A percentile compares a stretch with the other conserved stretches of the same genome.
Conservation (phyloP, 371 early-diverging fungal genomes). For the Capniomyces stellatus region DNA sequence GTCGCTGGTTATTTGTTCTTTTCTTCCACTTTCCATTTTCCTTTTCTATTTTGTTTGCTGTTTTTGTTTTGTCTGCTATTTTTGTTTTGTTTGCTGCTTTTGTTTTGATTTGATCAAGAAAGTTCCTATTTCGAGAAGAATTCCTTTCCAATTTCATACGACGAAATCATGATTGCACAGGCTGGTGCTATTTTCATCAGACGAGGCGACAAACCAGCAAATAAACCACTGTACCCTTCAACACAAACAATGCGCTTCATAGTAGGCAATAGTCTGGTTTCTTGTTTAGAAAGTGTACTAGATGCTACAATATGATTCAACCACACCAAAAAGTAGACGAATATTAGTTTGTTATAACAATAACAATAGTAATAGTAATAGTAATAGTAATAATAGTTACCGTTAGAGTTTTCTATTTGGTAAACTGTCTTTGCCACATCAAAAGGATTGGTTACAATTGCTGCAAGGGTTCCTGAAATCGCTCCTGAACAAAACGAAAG, state of each 20-base stretch:
- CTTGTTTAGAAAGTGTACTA: background rate
- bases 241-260: slow-evolving; percentile 36
- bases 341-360: background rate
- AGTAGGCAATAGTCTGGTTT: slow-evolving; percentile 3
- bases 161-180: slow-evolving; percentile 90
- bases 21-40: too few species aligned
- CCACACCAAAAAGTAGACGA: too few species aligned
- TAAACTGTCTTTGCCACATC: slow-evolving; percentile 86
- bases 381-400: background rate
- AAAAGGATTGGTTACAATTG: slow-evolving; percentile 80
- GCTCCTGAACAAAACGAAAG: slow-evolving; percentile 38
- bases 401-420: slow-evolving; percentile 6
- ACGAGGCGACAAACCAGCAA: slow-evolving; percentile 52
- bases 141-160: slow-evolving; percentile 52
- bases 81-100: too few species aligned
- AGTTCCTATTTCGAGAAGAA: slow-evolving; percentile 13
- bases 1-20: too few species aligned
- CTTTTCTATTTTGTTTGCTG: too few species aligned
- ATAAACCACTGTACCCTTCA: slow-evolving; percentile 60
- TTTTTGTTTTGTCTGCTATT: too few species aligned
- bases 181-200: slow-evolving; percentile 83
- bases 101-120: too few species aligned
- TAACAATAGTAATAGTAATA: background rate
- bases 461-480: slow-evolving; percentile 61
- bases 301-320: too few species aligned